Percentiles rank a stretch among this genome's conserved stretches.
Evolutionary conservation across 2,329 filamentous ascomycete genomes (phyloP).

Genomic region (Pseudocercospora fuligena): DNA sequence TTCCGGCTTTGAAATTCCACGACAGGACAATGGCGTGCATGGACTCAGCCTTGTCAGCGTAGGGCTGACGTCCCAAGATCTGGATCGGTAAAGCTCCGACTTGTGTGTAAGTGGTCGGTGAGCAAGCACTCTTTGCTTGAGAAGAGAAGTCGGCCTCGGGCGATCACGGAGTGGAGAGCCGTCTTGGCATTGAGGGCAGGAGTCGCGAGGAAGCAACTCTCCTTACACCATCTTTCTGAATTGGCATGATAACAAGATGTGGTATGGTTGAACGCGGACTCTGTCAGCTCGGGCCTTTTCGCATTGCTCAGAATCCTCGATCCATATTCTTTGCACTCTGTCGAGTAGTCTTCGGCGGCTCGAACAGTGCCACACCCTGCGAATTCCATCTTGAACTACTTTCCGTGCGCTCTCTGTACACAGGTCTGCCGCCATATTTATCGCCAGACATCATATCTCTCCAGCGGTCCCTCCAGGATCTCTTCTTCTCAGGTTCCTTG

Average conservation of each 20-base stretch:
- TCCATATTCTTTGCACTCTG: neutral
- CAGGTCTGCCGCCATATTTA: neutral
- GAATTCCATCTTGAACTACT: neutral
- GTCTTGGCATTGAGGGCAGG: neutral
- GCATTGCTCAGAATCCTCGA: neutral
- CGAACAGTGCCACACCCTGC: neutral
- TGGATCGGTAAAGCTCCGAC: neutral
- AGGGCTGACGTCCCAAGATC: neutral
- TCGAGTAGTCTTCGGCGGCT: neutral
- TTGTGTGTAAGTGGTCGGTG: neutral
- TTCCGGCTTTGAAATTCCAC: neutral
- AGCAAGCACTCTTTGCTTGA: neutral
- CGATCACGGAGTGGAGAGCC: too few species aligned
- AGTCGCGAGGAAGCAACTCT: neutral
- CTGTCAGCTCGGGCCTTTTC: too few species aligned
- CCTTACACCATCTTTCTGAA: too few species aligned
- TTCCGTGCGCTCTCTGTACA: neutral
- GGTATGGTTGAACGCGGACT: too few species aligned
- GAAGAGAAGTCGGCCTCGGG: neutral
- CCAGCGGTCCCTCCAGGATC: neutral
- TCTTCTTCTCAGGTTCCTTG: constrained; percentile 22
- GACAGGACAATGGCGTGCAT: constrained; percentile 1
- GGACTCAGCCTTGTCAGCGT: neutral
- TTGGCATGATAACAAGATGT: too few species aligned
- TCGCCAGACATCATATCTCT: neutral